Evolutionary conservation across 2,329 filamentous ascomycete genomes (phyloP).

Genomic region (Alternaria sp.): DNA sequence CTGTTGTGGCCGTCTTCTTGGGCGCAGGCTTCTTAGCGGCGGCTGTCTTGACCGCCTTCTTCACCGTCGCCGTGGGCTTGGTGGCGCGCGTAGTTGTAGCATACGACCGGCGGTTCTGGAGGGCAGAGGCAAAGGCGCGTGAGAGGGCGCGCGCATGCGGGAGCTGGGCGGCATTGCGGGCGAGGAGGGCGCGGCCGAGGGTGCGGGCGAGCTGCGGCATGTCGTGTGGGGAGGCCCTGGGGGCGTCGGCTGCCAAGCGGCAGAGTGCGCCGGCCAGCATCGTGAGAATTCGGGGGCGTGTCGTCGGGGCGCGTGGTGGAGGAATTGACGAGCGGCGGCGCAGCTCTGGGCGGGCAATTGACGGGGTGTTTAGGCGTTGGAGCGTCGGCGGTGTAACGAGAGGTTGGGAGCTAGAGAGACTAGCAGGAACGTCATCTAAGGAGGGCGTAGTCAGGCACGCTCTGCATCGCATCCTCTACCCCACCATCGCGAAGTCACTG

Average conservation of each 20-base stretch:
- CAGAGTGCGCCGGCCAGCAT: conserved; percentile 48
- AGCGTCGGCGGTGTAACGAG: not conserved
- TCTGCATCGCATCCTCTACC: conserved; percentile 6
- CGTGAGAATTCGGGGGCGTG: conserved; percentile 11
- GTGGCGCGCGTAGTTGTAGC: conserved; percentile 40
- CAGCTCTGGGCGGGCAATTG: conserved; percentile 30
- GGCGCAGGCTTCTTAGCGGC: conserved; percentile 33
- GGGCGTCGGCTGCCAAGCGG: conserved; percentile 44
- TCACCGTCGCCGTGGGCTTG: conserved; percentile 43
- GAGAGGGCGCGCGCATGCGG: conserved; percentile 29
- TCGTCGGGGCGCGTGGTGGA: conserved; percentile 9
- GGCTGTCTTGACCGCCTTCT: conserved; percentile 35
- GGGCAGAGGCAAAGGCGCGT: conserved; percentile 29
- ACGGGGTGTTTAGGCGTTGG: conserved; percentile 3
- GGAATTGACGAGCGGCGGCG: conserved; percentile 13
- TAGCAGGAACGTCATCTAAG: conserved; percentile 13
- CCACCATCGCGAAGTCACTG: conserved; percentile 10
- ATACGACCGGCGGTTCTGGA: conserved; percentile 39
- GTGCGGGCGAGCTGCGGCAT: conserved; percentile 43
- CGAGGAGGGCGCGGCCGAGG: conserved; percentile 30
- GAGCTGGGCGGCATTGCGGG: conserved; percentile 30
- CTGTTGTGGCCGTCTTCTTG: conserved; percentile 30
- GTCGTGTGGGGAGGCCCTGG: conserved; percentile 46
- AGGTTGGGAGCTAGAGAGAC: conserved; percentile 16
- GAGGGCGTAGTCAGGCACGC: conserved; percentile 14